These are phyloP conservation scores for Hirschfeldia incana DNA, from an alignment of 345 rosid species.

Conservation along the genomic window DNA sequence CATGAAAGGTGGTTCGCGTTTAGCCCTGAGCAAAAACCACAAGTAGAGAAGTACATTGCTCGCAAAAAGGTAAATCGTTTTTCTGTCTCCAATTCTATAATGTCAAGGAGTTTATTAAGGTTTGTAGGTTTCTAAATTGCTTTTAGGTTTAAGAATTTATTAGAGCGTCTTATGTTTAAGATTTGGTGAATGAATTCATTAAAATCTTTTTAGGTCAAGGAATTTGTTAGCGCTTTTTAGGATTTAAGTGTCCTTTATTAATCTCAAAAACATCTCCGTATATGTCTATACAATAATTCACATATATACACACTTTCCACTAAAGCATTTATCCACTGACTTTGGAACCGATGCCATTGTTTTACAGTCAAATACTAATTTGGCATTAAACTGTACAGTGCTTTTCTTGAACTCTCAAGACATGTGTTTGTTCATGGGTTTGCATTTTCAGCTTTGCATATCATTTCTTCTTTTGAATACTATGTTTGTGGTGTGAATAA, in stretches of 20 bases:
- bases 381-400: neutral
- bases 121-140: neutral
- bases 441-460: neutral
- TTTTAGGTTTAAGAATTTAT: neutral
- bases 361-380: neutral
- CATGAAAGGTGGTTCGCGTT: slow-evolving; percentile 68
- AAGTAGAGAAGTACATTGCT: slow-evolving; percentile 40
- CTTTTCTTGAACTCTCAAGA: neutral
- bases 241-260: neutral
- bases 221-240: neutral
- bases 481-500: neutral
- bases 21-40: slow-evolving; percentile 55
- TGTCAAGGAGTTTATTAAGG: neutral
- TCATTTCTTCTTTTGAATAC: neutral
- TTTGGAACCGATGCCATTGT: neutral
- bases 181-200: neutral
- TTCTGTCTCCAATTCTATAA: neutral
- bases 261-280: neutral
- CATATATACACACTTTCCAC: neutral
- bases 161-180: neutral
- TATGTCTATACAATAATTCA: neutral
- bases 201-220: neutral
- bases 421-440: neutral
- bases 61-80: slow-evolving; percentile 48
- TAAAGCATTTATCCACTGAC: neutral